Percentiles rank a stretch among this genome's conserved stretches.
These are phyloP conservation scores for Henckelia pumila DNA, from an alignment of 257 asterid species.

Conservation along the genomic window DNA sequence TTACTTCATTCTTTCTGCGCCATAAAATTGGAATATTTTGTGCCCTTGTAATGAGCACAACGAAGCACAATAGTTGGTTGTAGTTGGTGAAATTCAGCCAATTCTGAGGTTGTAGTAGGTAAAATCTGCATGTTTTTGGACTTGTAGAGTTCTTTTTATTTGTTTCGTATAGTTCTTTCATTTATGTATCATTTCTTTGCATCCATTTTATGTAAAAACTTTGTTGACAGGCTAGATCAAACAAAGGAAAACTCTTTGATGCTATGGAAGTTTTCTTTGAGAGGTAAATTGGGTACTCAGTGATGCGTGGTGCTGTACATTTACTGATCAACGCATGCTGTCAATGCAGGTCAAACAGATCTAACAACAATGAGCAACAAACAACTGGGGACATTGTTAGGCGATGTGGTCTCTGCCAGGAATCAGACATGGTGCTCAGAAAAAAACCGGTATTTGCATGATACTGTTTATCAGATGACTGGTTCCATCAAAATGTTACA, in stretches of 20 bases:
- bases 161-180: slow-evolving; percentile 10
- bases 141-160: too few species aligned
- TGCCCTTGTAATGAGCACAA: slow-evolving; percentile 14
- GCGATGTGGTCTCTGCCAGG: slow-evolving; percentile 75
- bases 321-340: slow-evolving; percentile 26
- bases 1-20: slow-evolving; percentile 1
- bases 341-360: slow-evolving; percentile 70
- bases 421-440: slow-evolving; percentile 82
- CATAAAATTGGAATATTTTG: slow-evolving; percentile 12
- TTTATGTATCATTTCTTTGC: neutral
- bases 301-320: slow-evolving; percentile 7
- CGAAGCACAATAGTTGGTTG: slow-evolving; percentile 9
- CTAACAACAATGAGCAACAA: slow-evolving; percentile 53
- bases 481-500: neutral
- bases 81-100: slow-evolving; percentile 12
- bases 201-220: slow-evolving; percentile 18
- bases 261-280: slow-evolving; percentile 90
- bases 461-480: slow-evolving; percentile 20
- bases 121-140: too few species aligned
- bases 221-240: slow-evolving; percentile 67
- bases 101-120: slow-evolving; percentile 1
- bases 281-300: slow-evolving; percentile 45
- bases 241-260: slow-evolving; percentile 80
- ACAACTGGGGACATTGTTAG: slow-evolving; percentile 65
- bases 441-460: slow-evolving; percentile 70